Evolutionary conservation across 163 green algal genomes (phyloP).

Genomic region (Picocystis sp.): DNA sequence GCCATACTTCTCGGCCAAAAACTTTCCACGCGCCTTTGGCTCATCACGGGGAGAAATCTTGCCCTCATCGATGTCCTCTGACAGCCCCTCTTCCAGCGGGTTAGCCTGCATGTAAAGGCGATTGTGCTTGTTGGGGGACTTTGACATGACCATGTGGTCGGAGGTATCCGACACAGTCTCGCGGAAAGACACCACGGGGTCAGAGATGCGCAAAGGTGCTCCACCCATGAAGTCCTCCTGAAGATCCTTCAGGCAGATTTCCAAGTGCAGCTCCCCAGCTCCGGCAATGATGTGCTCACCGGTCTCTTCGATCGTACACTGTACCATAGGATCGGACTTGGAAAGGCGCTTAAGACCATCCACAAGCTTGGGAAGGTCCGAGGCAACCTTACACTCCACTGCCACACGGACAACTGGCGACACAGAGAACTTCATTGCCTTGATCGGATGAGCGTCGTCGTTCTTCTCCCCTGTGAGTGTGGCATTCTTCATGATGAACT

Average conservation of each 20-base stretch:
- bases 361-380: conserved; percentile 98
- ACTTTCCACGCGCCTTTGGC: conserved; percentile 81
- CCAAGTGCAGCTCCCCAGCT: conserved; percentile 89
- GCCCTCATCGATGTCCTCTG: conserved; percentile 94
- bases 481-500: conserved; percentile 99
- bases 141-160: conserved; percentile 92
- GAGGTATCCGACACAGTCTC: conserved; percentile 77
- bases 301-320: conserved; percentile 97
- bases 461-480: conserved; percentile 80
- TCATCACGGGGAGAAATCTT: conserved; percentile 78
- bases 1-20: conserved; percentile 84
- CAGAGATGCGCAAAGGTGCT: conserved; percentile 90
- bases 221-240: conserved; percentile 99
- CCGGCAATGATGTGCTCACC: conserved; percentile 98
- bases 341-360: conserved; percentile 92
- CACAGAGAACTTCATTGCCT: conserved; percentile 99
- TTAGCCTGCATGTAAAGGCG: conserved; percentile 84
- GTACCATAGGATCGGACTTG: conserved; percentile 97
- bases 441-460: conserved; percentile 90
- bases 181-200: conserved; percentile 97
- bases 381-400: conserved; percentile 97
- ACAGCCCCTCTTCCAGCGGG: conserved; percentile 87
- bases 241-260: conserved; percentile 99
- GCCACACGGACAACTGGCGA: conserved; percentile 97
- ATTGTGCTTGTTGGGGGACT: conserved; percentile 99